Evolutionary conservation across 2,329 filamentous ascomycete genomes (phyloP).

Genomic region (Xylogone sp.): DNA sequence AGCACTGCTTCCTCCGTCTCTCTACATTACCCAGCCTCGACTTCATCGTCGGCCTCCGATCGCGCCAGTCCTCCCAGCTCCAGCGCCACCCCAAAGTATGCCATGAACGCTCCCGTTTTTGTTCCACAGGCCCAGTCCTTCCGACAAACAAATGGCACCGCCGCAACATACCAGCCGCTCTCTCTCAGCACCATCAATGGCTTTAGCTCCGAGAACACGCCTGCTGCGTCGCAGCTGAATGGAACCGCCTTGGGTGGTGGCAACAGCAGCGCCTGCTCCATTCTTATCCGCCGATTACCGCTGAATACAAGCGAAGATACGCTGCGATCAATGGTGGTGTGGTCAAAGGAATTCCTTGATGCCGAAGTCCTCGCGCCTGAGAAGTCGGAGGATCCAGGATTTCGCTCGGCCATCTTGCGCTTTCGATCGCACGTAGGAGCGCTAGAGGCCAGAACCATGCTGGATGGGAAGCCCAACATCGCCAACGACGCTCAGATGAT

Average conservation of each 20-base stretch:
- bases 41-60: slow-evolving; percentile 14
- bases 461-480: slow-evolving; percentile 52
- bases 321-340: slow-evolving; percentile 54
- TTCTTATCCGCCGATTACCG: slow-evolving; percentile 53
- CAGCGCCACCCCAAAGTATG: slow-evolving; percentile 25
- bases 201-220: slow-evolving; percentile 20
- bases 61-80: slow-evolving; percentile 15
- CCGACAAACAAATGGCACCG: slow-evolving; percentile 23
- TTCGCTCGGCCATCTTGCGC: slow-evolving; percentile 47
- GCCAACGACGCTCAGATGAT: slow-evolving; percentile 48
- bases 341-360: slow-evolving; percentile 50
- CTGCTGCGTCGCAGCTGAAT: slow-evolving; percentile 12
- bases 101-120: slow-evolving; percentile 29
- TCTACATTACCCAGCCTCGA: slow-evolving; percentile 10
- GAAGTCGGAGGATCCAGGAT: slow-evolving; percentile 45
- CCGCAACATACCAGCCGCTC: slow-evolving; percentile 25
- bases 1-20: slow-evolving; percentile 12
- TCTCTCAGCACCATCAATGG: slow-evolving; percentile 27
- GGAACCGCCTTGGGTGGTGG: slow-evolving; percentile 5
- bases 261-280: slow-evolving; percentile 30
- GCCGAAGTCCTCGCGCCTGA: slow-evolving; percentile 48
- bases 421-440: slow-evolving; percentile 52
- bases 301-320: slow-evolving; percentile 49
- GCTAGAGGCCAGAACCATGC: slow-evolving; percentile 51
- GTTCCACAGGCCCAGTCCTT: slow-evolving; percentile 26